phyloP scores from a whole-genome alignment of 2,329 filamentous ascomycete genomes.

The Aspergillus ochraceoroseus region DNA sequence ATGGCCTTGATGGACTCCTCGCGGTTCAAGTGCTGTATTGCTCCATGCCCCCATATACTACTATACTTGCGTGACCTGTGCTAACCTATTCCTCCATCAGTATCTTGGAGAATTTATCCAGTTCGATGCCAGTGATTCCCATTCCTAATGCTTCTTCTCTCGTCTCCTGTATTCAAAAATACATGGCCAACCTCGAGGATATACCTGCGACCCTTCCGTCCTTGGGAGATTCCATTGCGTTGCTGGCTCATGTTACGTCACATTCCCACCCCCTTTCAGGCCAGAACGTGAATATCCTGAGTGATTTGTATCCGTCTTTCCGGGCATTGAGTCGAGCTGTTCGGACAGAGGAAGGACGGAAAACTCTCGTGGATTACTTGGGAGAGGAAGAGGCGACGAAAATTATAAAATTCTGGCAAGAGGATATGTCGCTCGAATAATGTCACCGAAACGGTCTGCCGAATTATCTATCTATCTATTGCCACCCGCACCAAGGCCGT shows the following conservation, averaged over 20 bases:
- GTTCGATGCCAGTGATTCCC: slow-evolving; percentile 30
- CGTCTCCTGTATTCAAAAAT: slow-evolving; percentile 21
- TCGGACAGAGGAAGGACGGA: slow-evolving; percentile 20
- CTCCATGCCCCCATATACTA: too few relatives aligned
- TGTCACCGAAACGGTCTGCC: not conserved
- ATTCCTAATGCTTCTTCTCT: slow-evolving; percentile 26
- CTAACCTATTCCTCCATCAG: slow-evolving; percentile 11
- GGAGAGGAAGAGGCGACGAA: slow-evolving; percentile 28
- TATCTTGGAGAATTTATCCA: slow-evolving; percentile 22
- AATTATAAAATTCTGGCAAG: slow-evolving; percentile 39
- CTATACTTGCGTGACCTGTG: too few relatives aligned
- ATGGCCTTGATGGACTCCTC: slow-evolving; percentile 19
- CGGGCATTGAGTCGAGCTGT: slow-evolving; percentile 18
- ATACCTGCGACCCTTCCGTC: slow-evolving; percentile 14
- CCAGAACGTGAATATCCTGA: slow-evolving; percentile 31
- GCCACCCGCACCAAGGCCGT: slow-evolving; percentile 2
- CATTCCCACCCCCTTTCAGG: slow-evolving; percentile 22
- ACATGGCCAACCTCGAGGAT: slow-evolving; percentile 37
- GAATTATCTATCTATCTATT: slow-evolving; percentile 13
- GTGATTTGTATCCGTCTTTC: slow-evolving; percentile 29
- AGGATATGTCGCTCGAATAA: slow-evolving; percentile 30
- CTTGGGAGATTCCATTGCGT: slow-evolving; percentile 16
- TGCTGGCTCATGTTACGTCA: slow-evolving; percentile 21
- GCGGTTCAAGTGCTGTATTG: slow-evolving; percentile 27
- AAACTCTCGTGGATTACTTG: slow-evolving; percentile 31